Base-by-base conservation (phyloP, 805 yeast genomes). In the Myxozyma neotropica region DNA sequence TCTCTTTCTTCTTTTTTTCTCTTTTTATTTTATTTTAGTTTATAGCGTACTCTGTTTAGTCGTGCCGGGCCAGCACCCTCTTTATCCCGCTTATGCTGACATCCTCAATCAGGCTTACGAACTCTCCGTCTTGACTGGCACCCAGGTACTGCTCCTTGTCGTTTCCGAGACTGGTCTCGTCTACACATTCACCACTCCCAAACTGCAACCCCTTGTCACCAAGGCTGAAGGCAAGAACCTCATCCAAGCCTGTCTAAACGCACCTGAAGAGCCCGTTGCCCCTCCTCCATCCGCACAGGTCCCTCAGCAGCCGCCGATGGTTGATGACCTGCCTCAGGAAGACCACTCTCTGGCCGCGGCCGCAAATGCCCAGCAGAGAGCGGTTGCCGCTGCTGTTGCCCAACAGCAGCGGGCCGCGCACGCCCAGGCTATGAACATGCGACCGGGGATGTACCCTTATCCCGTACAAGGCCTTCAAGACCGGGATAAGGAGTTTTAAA, bases 141-240 rank as follows among this genome's bases (percentile, higher is more conserved):
- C 99, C 33, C 99, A 94, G 76, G 98, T 94, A 29, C 81, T 94
- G 65, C 79, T 94, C 61, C 83, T 94, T 68, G 99, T 94, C 57
- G 99, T 94, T 31, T 87, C 96, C 55, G 99, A 94, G 75, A 94
- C 99, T n/a, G 99, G 99, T 15, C 84, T 94, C 64, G 99, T 94
- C 56, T 94, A 94, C 76, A 94, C 99, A 21, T 94, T 94, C 75
- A 93, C 98, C 58, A 94, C 99, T n/a, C 99, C 99, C 59, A 94
- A 94, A 76, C 84, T 94, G 72, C 98, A 94, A 77, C 99, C 99
- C 7, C 82, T 94, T 69, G 99, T 94, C 54, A 94, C 98, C 43
- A 92, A 93, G 76, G 87, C 95, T 53, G 99, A 94, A 77, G 99
- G 99, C 68, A 92, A 94, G 75, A 92, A 92, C 75, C 82, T 93